Percentiles rank a stretch among this genome's conserved stretches.
Conservation (phyloP, 768 basidiomycete species). For the Filobasidium wieringae region DNA sequence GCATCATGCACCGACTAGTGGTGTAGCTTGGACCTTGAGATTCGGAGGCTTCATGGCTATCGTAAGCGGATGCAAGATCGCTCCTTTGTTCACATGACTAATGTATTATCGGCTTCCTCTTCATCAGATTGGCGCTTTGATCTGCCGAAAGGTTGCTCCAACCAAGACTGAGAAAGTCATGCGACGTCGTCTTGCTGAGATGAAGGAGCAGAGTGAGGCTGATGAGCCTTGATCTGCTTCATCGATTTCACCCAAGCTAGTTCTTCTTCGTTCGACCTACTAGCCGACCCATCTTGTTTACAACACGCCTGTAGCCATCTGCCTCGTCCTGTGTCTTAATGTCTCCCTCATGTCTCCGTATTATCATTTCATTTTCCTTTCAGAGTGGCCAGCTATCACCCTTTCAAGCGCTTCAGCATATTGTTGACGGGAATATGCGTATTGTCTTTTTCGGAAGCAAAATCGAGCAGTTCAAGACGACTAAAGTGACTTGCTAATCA, state of each 20-base stretch:
- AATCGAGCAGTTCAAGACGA: too few species aligned
- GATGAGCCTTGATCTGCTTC: background rate
- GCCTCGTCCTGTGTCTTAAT: background rate
- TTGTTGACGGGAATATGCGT: too few species aligned
- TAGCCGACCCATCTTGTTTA: too few species aligned
- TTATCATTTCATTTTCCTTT: too few species aligned
- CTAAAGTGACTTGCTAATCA: too few species aligned
- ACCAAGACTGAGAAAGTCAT: conserved; percentile 84
- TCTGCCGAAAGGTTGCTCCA: conserved; percentile 70
- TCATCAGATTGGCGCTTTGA: conserved; percentile 53
- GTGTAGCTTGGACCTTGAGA: conserved; percentile 85
- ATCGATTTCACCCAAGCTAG: background rate
- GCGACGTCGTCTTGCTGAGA: conserved; percentile 63
- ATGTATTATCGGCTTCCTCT: background rate
- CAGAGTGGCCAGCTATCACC: too few species aligned
- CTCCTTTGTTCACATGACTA: too few species aligned
- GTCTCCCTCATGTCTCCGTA: too few species aligned
- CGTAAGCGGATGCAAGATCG: conserved; percentile 32
- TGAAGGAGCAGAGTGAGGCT: conserved; percentile 57
- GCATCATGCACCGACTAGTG: conserved; percentile 63
- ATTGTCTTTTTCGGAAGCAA: too few species aligned
- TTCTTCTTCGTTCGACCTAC: background rate
- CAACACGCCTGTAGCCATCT: background rate
- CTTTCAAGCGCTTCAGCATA: too few species aligned
- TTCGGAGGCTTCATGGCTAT: conserved; percentile 82